Evolutionary conservation across 768 basidiomycete species (phyloP), one percentile per base, ranked within the genome.

Genomic region (Dendrothele bispora): DNA sequence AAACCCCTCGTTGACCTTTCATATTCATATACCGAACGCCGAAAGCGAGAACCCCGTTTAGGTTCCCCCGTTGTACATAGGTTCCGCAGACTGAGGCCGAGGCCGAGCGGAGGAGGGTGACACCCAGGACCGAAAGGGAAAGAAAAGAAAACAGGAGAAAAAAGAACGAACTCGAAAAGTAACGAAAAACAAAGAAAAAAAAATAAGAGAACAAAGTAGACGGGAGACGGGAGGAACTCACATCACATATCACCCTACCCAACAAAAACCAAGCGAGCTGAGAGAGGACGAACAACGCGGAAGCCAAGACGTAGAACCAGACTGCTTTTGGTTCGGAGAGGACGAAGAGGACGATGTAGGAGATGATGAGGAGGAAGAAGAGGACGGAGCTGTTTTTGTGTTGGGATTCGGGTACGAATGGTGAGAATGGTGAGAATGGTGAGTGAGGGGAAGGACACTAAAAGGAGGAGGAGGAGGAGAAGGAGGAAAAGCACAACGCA

Each of bases 221-320:
- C n/a, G n/a, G n/a, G n/a, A n/a, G n/a, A n/a, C n/a, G n/a, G n/a
- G n/a, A n/a, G n/a, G n/a, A 12, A 63, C 70, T 12, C 25, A 76
- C 75, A 43, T 57, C 75, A 78, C 94, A 97, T 46, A 97, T 81
- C 14, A 86, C 79, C 54, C 83, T 78, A 27, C 75, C 82, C 14
- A 97, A 71, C 34, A 94, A 73, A 72, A 92, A 91, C 70, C 84
- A 92, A 32, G 81, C 87, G 20, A 92, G 77, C 69, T 95, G 93
- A 37, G 79, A 75, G 32, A 91, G 76, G 34, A 90, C 73, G 61
- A 97, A 95, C 15, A 93, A 68, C 28, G 84, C 58, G n/a, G 82
- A 83, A 2, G 89, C 77, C 26, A 86, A 75, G 49, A 83, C 61
- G 69, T 90, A 95, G 62, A 80, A 90, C 68, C 83, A 75, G 69